phyloP scores from a whole-genome alignment of 2,329 filamentous ascomycete genomes.

The Nothophaeocryptopus gaeumannii region DNA sequence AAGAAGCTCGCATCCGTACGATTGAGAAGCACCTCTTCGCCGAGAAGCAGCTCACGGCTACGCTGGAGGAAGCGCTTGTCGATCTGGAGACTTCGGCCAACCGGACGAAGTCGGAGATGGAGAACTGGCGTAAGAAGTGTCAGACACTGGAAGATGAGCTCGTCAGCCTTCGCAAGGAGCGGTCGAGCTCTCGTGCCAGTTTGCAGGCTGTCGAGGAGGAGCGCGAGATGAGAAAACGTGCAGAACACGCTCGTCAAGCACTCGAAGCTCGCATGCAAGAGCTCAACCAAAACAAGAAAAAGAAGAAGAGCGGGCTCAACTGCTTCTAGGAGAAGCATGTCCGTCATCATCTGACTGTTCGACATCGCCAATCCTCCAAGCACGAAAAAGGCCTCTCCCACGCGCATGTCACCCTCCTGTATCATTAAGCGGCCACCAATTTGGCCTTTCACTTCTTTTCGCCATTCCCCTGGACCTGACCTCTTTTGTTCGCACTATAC shows the following conservation, averaged over 20 bases:
- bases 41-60: constrained; percentile 93
- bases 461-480: too few species aligned
- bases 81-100: constrained; percentile 90
- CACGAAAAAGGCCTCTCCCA: too few species aligned
- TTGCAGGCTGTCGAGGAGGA: constrained; percentile 95
- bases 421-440: too few species aligned
- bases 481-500: too few species aligned
- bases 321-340: constrained; percentile 69
- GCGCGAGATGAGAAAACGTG: constrained; percentile 83
- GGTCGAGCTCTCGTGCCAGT: constrained; percentile 56
- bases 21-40: constrained; percentile 96
- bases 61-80: constrained; percentile 89
- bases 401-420: too few species aligned
- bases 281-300: constrained; percentile 81
- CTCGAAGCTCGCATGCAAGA: constrained; percentile 77
- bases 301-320: constrained; percentile 91
- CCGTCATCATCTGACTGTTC: constrained; percentile 14
- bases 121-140: constrained; percentile 86
- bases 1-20: constrained; percentile 88
- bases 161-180: constrained; percentile 60
- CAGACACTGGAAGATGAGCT: constrained; percentile 70
- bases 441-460: too few species aligned
- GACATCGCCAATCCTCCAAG: constrained; percentile 8
- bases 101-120: constrained; percentile 86
- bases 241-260: constrained; percentile 82